Conservation (phyloP, 805 yeast genomes). For the Spathaspora girioi region DNA sequence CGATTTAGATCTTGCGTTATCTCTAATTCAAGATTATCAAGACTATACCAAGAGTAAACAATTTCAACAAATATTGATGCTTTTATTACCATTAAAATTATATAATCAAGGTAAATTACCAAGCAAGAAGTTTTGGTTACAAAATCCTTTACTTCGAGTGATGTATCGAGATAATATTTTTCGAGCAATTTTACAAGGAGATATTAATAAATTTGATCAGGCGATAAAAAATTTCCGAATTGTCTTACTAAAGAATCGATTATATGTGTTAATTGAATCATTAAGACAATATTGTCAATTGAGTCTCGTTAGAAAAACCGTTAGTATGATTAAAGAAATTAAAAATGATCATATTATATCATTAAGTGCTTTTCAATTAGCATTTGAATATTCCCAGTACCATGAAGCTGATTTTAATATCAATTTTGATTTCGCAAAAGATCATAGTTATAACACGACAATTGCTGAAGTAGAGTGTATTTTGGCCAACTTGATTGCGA, state of each 20-base stretch:
- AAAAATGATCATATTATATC: slow-evolving; percentile 32
- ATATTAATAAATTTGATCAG: slow-evolving; percentile 48
- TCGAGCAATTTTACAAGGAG: slow-evolving; percentile 49
- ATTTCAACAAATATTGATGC: slow-evolving; percentile 47
- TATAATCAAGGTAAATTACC: slow-evolving; percentile 49
- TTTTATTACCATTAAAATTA: slow-evolving; percentile 63
- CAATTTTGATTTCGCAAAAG: slow-evolving; percentile 5
- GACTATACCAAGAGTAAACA: slow-evolving; percentile 18
- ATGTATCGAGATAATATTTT: slow-evolving; percentile 48
- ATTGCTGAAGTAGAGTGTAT: slow-evolving; percentile 65
- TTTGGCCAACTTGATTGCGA: slow-evolving; percentile 60
- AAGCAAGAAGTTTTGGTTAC: slow-evolving; percentile 29
- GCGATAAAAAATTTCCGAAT: slow-evolving; percentile 43
- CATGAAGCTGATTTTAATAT: slow-evolving; percentile 1
- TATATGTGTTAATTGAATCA: slow-evolving; percentile 57
- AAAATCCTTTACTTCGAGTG: slow-evolving; percentile 37
- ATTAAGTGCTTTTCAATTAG: slow-evolving; percentile 41
- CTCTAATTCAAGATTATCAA: slow-evolving; percentile 23
- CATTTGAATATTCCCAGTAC: slow-evolving; percentile 30
- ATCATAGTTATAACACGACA: slow-evolving; percentile 5
- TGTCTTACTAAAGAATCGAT: slow-evolving; percentile 51
- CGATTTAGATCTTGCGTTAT: slow-evolving; percentile 51
- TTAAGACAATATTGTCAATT: slow-evolving; percentile 49
- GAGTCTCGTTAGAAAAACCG: slow-evolving; percentile 45
- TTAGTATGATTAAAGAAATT: slow-evolving; percentile 16